A percentile compares a stretch with the other conserved stretches of the same genome.
These are phyloP conservation scores for Annulohypoxylon nitens DNA, from an alignment of 495 filamentous ascomycete genomes.

Conservation along the genomic window DNA sequence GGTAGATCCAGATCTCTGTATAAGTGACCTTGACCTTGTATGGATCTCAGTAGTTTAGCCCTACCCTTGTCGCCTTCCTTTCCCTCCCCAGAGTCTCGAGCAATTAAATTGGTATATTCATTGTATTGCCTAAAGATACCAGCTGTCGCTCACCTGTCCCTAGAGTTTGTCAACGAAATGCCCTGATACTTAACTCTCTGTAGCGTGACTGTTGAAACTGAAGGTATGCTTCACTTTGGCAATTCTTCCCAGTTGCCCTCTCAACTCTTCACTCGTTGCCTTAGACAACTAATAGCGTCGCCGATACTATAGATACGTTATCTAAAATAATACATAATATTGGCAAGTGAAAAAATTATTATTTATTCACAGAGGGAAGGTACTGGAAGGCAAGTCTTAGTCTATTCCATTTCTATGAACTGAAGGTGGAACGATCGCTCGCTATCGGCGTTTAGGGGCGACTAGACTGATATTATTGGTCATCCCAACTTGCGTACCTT, in stretches of 20 bases:
- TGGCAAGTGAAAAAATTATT: background rate
- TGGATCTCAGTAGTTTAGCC: background rate
- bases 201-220: background rate
- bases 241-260: background rate
- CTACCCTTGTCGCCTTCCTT: background rate
- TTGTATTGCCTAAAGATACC: background rate
- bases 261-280: background rate
- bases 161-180: background rate
- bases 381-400: background rate
- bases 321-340: background rate
- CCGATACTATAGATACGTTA: background rate
- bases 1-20: background rate
- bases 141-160: background rate
- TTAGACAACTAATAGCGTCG: background rate
- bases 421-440: background rate
- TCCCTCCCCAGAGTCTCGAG: background rate
- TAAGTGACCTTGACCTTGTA: conserved; percentile 4
- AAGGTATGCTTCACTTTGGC: no score
- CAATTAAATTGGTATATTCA: background rate
- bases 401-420: background rate
- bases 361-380: background rate
- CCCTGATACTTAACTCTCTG: background rate
- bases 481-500: background rate
- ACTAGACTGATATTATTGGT: background rate
- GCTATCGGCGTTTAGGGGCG: background rate